These are phyloP conservation scores for Auriscalpium orientale DNA, from an alignment of 768 basidiomycete species.

Conservation along the genomic window DNA sequence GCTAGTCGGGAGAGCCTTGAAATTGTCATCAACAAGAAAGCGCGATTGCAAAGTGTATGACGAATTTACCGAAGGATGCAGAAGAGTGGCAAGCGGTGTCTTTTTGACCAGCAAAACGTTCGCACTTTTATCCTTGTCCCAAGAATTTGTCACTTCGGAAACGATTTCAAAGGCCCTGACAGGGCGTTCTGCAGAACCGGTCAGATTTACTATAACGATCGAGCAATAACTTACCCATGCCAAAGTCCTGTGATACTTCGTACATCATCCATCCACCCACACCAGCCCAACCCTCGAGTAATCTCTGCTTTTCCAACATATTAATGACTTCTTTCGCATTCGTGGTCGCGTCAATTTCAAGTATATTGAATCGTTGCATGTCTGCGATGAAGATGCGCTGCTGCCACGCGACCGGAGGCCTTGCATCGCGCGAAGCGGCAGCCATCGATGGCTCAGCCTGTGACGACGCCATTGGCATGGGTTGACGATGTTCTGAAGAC, in stretches of 20 bases:
- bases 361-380: slow-evolving; percentile 65
- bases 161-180: slow-evolving; percentile 83
- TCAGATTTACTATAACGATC: not conserved
- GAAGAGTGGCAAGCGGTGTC: slow-evolving; percentile 52
- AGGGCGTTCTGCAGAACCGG: slow-evolving; percentile 62
- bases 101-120: slow-evolving; percentile 77
- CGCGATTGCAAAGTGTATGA: not conserved
- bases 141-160: slow-evolving; percentile 70
- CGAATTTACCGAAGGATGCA: slow-evolving; percentile 50
- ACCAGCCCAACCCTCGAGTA: slow-evolving; percentile 50
- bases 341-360: slow-evolving; percentile 62
- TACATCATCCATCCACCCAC: slow-evolving; percentile 82
- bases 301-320: slow-evolving; percentile 57
- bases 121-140: slow-evolving; percentile 77
- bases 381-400: slow-evolving; percentile 75
- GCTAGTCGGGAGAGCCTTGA: slow-evolving; percentile 41
- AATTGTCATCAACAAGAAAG: slow-evolving; percentile 21
- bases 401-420: slow-evolving; percentile 32
- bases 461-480: slow-evolving; percentile 32
- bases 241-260: slow-evolving; percentile 86
- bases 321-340: slow-evolving; percentile 68
- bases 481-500: slow-evolving; percentile 14
- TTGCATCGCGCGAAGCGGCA: slow-evolving; percentile 10
- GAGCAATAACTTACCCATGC: slow-evolving; percentile 69
- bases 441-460: slow-evolving; percentile 1